These are phyloP conservation scores for Hemisphaericaspora xylofermentans DNA, from an alignment of 1,139 yeast species.

Conservation along the genomic window DNA sequence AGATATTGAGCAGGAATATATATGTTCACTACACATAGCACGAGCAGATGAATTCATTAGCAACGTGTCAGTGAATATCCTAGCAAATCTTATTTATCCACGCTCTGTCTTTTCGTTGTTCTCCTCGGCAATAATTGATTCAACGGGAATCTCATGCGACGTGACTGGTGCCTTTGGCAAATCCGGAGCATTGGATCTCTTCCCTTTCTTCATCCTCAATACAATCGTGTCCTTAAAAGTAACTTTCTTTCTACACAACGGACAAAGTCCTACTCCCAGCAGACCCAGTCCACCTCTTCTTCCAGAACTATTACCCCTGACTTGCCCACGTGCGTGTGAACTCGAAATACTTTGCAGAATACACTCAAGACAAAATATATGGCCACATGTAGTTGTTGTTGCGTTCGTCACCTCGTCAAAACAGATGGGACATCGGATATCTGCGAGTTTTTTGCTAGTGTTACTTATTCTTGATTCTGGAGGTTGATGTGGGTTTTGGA, in stretches of 20 bases:
- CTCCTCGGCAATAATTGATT: not conserved
- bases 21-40: too few relatives aligned
- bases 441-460: slow-evolving; percentile 33
- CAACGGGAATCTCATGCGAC: slow-evolving; percentile 1
- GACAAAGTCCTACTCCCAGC: slow-evolving; percentile 45
- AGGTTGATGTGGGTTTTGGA: slow-evolving; percentile 28
- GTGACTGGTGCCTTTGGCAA: slow-evolving; percentile 2
- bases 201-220: slow-evolving; percentile 30
- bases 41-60: too few relatives aligned
- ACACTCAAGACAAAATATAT: slow-evolving; percentile 46
- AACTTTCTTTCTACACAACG: slow-evolving; percentile 43
- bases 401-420: slow-evolving; percentile 43
- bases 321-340: slow-evolving; percentile 46
- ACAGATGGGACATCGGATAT: slow-evolving; percentile 48
- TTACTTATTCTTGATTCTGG: slow-evolving; percentile 14
- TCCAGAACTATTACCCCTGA: slow-evolving; percentile 18
- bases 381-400: slow-evolving; percentile 47
- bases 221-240: slow-evolving; percentile 41
- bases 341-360: slow-evolving; percentile 43
- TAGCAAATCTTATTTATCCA: not conserved
- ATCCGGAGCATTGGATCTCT: slow-evolving; percentile 16
- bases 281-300: slow-evolving; percentile 10
- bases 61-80: not conserved
- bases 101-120: not conserved
- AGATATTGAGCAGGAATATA: too few relatives aligned